Conservation (phyloP, 192 early-diverging fungal species). For the Coemansia sp. region DNA sequence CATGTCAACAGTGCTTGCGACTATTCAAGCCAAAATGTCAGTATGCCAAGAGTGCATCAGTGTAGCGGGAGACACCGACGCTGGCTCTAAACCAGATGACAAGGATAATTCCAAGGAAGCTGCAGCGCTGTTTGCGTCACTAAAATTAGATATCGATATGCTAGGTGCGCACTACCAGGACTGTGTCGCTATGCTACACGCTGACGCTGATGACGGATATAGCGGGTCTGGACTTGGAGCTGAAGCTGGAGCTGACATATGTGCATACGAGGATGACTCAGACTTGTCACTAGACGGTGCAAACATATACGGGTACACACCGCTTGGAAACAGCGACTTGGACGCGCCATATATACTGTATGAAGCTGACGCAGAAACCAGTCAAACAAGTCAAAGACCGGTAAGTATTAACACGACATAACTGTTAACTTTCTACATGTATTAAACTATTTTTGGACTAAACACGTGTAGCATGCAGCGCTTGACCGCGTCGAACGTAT, state of each 20-base stretch:
- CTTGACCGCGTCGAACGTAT: constrained; percentile 47
- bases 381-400: neutral
- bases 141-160: constrained; percentile 43
- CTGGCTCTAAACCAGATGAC: neutral
- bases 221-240: neutral
- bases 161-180: constrained; percentile 33
- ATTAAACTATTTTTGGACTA: neutral
- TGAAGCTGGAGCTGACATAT: neutral
- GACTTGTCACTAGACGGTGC: constrained; percentile 6
- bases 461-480: constrained; percentile 1
- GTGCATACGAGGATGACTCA: neutral
- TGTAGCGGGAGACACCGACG: no score
- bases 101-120: constrained; percentile 11
- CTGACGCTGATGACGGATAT: neutral
- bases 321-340: constrained; percentile 9
- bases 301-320: constrained; percentile 33
- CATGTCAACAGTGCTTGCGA: constrained; percentile 22
- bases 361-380: constrained; percentile 32
- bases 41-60: constrained; percentile 26
- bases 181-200: constrained; percentile 14
- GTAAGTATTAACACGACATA: constrained; percentile 4
- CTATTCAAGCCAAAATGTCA: constrained; percentile 27
- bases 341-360: constrained; percentile 32
- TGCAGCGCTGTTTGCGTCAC: constrained; percentile 40
- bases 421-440: neutral